Base-by-base conservation (phyloP, 768 basidiomycete species). In the Tephrocybe sp. region DNA sequence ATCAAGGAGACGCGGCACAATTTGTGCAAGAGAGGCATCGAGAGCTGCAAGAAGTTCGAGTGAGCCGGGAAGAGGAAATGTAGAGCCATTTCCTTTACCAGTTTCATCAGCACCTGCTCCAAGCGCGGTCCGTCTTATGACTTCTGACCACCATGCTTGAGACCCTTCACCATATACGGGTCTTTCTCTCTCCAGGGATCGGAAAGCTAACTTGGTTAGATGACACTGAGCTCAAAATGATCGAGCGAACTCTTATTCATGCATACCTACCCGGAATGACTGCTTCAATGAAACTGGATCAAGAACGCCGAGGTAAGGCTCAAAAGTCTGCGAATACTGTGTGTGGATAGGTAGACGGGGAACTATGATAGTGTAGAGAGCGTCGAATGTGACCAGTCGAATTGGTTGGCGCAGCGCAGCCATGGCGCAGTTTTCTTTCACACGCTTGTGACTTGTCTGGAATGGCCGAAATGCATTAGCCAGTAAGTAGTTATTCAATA, bases 331-430 rank as follows among this genome's bases (percentile, higher is more conserved):
- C 0, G 84, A 75, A 61, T 87, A 83, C 55, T 78, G 88, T 24
- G 79, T 72, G 51, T 86, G 74, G 38, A 92, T 76, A 3, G 90
- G 87, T 27, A 66, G 66, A 5, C 87, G 80, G 16, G 87, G 89
- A 2, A 76, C 75, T 13, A 92, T 71, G 5, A 90, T 71, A n/a
- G 90, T 92, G 59, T 86, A 81, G 21, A 91, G 69, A 1, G 82
- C 82, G 59, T 92, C 90, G 56, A 92, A 91, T n/a, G 86, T 82
- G 38, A 90, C 84, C 6, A 89, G 69, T 8, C 76, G 79, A 63
- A 87, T 79, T 38, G 47, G 45, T 35, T 31, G 54, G 24, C 44
- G 44, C 18, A 51, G 35, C 22, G 13, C 27, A 3, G 45, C 34
- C 51, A 54, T 52, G 13, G 28, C 28, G 28, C 6, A 30, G 28